These are phyloP conservation scores for Ustilago curta DNA, from an alignment of 1,284 basidiomycete genomes.

Conservation along the genomic window DNA sequence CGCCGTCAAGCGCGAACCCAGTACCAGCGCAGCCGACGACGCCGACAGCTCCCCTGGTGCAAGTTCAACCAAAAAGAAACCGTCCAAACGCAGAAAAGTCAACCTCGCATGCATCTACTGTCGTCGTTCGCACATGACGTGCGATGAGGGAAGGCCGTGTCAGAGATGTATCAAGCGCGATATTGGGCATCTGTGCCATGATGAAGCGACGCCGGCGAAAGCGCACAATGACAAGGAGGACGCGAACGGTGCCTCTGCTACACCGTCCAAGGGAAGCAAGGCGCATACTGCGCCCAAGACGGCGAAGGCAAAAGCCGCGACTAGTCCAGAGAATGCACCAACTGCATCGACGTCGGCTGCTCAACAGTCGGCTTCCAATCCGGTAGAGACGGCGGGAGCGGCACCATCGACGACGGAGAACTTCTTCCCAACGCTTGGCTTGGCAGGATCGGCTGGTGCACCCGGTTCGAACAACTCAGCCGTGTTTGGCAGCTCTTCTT, in stretches of 20 bases:
- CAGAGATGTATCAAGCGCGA: slow-evolving; percentile 71
- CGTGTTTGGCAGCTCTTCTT: slow-evolving; percentile 19
- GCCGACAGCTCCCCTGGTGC: slow-evolving; percentile 15
- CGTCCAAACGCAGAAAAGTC: slow-evolving; percentile 61
- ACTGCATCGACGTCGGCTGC: neutral
- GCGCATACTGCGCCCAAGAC: neutral
- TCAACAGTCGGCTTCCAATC: neutral
- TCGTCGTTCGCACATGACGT: slow-evolving; percentile 81
- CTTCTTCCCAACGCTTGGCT: slow-evolving; percentile 31
- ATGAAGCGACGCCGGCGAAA: slow-evolving; percentile 41
- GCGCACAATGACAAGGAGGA: slow-evolving; percentile 13
- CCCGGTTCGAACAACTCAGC: neutral
- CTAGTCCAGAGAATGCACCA: neutral
- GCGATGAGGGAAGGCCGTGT: slow-evolving; percentile 70
- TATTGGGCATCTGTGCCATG: slow-evolving; percentile 70
- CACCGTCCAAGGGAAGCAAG: slow-evolving; percentile 23
- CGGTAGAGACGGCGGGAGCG: neutral
- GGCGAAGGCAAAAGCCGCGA: neutral
- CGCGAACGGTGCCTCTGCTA: neutral
- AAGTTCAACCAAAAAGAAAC: slow-evolving; percentile 42
- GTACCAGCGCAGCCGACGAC: slow-evolving; percentile 11
- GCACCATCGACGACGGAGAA: slow-evolving; percentile 6
- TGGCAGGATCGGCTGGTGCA: slow-evolving; percentile 4
- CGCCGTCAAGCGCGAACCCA: slow-evolving; percentile 24
- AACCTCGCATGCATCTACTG: slow-evolving; percentile 86